Base-by-base conservation (phyloP, 1,284 basidiomycete genomes). In the Irpex lacteus region DNA sequence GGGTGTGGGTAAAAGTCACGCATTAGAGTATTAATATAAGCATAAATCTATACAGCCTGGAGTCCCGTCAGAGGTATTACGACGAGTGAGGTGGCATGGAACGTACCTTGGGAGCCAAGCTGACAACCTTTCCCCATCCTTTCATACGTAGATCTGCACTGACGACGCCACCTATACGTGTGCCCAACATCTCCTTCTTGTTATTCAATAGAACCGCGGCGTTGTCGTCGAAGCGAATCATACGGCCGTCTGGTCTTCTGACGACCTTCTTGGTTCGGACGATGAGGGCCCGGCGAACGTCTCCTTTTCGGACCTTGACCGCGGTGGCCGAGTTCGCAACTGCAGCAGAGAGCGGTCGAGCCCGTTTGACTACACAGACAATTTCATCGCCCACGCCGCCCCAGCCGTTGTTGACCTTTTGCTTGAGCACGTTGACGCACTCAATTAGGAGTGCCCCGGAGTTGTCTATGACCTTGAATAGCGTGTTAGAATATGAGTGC, bases 171-270 rank as follows among this genome's bases (percentile, higher is more conserved):
- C 92, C 92, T 68, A 99, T 95, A 71, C 97, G 88, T 64, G 96
- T 98, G 5, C 96, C 97, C 66, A 98, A 76, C 89, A 98, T 95
- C 78, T 99, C 97, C 70, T 91, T 88, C 81, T 98, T 98, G 82
- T 95, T 95, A 79, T 99, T 99, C 66, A 99, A 78, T 36, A 99
- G 80, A 1, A 99, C 96, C 38, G 91, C 96, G 0, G 98, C 98
- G 74, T 98, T 98, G 83, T 99, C 98, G 78, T 99, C 98, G 78
- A 99, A 99, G 59, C 94, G 86, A 71, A 96, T 83, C 68, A 87
- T 82, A 11, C 93, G 85, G 4, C 95, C 96, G 76, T 98, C 95
- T n/a, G 95, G 91, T 72, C 95, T 81, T 52, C 87, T 83, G 8
- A 92, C 88, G 55, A 88, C 78, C 77, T 96, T 96, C 70, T 88